Conservation (phyloP, 2,329 filamentous ascomycete species). For the Alternaria novae-zelandiae region DNA sequence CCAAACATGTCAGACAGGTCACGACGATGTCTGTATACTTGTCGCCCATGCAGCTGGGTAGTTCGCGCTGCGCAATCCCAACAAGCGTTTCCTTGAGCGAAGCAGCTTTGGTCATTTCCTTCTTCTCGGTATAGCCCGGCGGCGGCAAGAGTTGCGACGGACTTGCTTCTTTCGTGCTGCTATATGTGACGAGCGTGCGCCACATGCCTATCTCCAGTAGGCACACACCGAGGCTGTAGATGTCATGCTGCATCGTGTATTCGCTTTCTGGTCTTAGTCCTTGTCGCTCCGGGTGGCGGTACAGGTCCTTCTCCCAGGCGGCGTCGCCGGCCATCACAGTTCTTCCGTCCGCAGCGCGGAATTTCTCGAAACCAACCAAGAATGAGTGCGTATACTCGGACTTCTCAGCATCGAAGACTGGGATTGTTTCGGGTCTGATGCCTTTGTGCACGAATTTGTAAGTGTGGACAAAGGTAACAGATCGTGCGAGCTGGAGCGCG, state of each 20-base stretch:
- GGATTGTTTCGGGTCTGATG: background rate
- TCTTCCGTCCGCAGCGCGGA: background rate
- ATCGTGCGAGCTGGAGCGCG: background rate
- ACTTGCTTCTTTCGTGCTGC: rapidly evolving
- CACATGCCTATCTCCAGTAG: background rate
- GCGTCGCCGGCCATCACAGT: too few species aligned
- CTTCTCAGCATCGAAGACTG: rapidly evolving
- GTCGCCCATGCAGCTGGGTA: background rate
- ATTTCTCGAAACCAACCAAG: background rate
- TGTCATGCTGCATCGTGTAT: background rate
- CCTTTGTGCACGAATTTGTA: background rate
- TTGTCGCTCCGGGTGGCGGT: background rate
- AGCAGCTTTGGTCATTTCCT: rapidly evolving
- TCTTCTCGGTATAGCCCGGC: background rate
- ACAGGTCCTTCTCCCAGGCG: background rate
- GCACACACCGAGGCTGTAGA: background rate
- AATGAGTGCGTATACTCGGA: background rate
- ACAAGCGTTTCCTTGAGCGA: background rate
- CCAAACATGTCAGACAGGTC: rapidly evolving
- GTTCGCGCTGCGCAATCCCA: background rate
- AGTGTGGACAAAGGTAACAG: background rate
- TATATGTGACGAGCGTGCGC: background rate
- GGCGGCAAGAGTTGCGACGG: background rate
- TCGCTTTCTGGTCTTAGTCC: background rate
- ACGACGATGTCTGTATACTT: background rate